A percentile compares a stretch with the other conserved stretches of the same genome.
These are phyloP conservation scores for Dissophora globulifera DNA, from an alignment of 192 early-diverging fungal genomes.

Conservation along the genomic window DNA sequence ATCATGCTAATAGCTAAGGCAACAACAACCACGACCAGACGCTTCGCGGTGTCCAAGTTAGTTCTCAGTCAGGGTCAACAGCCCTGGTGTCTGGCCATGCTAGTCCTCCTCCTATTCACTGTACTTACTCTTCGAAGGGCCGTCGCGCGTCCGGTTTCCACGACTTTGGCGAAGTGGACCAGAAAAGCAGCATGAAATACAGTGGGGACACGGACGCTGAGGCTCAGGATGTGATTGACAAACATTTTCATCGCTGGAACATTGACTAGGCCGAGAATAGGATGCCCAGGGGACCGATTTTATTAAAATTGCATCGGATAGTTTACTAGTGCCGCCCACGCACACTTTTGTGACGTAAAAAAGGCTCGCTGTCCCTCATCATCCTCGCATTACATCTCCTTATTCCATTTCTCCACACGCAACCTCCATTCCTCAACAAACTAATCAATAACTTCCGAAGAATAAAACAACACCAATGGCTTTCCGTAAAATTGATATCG, in stretches of 20 bases:
- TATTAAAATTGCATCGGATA: constrained; percentile 7
- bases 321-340: too few relatives aligned
- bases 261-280: constrained; percentile 21
- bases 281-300: constrained; percentile 48
- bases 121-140: constrained; percentile 4
- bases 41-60: too few relatives aligned
- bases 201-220: constrained; percentile 34
- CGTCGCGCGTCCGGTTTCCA: constrained; percentile 16
- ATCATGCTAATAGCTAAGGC: neutral
- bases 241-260: constrained; percentile 26
- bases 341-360: neutral
- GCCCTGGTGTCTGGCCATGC: constrained; percentile 47
- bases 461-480: constrained; percentile 58
- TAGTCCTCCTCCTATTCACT: constrained; percentile 23
- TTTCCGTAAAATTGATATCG: constrained; percentile 76
- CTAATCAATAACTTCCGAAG: too few relatives aligned
- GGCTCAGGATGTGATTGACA: constrained; percentile 31
- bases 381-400: too few relatives aligned
- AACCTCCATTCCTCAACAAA: neutral
- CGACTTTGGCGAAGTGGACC: constrained; percentile 15
- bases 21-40: constrained; percentile 2
- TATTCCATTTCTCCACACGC: neutral
- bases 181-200: constrained; percentile 3
- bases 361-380: too few relatives aligned
- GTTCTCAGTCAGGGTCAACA: constrained; percentile 29